Evolutionary conservation across 805 yeast genomes (phyloP), one percentile per base, ranked within the genome.

Genomic region (Torulaspora gathmanii): DNA sequence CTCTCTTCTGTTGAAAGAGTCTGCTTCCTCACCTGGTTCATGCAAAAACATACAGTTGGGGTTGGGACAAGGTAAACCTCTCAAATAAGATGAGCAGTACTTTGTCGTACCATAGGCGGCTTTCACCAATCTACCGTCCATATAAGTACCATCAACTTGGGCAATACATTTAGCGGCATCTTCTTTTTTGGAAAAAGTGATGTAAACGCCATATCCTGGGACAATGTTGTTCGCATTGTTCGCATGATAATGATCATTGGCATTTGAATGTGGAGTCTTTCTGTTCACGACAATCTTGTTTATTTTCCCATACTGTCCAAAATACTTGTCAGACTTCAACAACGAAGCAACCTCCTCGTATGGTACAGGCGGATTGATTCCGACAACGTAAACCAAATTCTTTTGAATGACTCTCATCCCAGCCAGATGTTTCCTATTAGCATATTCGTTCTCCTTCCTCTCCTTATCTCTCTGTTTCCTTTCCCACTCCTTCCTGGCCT

Each of bases 11-110:
- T 95, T 87, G 69, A 86, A 91, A 9, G 95, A 85, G 59, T 93
- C 99, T 1, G 98, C 98, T 66, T 93, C 99, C 71, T 93, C 99
- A 47, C 99, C 99, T 5, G 99, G 99, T 68, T 93, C 99, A 65
- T 93, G 99, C 58, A 93, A 74, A 60, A 93, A 93, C 99, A 93
- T 93, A 75, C 99, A 93, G 61, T 89, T 88, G 51, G 98, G 98
- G 68, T 93, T 93, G 48, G 96, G 99, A 70, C 99, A 93, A 8
- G 93, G 83, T 64, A 87, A 95, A 29, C 96, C 97, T 55, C 97
- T 77, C 52, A 93, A 71, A 63, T 93, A 93, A 3, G 95, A 84
- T n/a, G 96, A 87, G 66, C 99, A 93, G 70, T 93, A 93, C 67
- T 93, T 93, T 10, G 99, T 93, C 4, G 99, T 93, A 63, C 99